Conservation (phyloP, 164 flowering plant species). For the Piper betle region DNA sequence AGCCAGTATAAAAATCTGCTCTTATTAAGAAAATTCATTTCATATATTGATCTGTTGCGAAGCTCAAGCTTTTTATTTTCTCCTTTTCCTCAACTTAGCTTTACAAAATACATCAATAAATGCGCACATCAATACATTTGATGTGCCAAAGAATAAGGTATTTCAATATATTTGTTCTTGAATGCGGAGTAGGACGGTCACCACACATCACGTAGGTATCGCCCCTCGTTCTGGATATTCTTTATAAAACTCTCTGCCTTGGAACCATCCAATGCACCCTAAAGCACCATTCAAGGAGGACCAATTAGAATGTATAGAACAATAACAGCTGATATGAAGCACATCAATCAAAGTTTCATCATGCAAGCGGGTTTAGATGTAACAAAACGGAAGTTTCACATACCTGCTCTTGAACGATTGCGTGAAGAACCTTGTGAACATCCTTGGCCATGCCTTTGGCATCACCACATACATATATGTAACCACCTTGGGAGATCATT, state of each 20-base stretch:
- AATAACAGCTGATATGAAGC: neutral
- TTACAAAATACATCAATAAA: no score
- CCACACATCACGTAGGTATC: constrained; percentile 96
- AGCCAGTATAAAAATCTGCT: no score
- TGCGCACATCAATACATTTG: no score
- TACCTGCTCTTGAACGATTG: constrained; percentile 96
- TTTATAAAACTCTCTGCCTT: constrained; percentile 79
- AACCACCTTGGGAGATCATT: constrained; percentile 69
- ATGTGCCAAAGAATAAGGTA: no score
- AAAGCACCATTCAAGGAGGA: constrained; percentile 9
- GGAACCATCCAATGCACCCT: constrained; percentile 79
- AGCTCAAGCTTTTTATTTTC: no score
- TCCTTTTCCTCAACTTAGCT: no score
- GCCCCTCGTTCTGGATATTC: constrained; percentile 77
- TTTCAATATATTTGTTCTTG: neutral
- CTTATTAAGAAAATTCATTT: no score
- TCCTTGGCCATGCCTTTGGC: constrained; percentile 99
- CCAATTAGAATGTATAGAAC: neutral
- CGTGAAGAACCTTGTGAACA: constrained; percentile 86
- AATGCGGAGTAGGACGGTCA: constrained; percentile 17
- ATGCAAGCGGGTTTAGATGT: neutral
- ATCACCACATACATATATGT: constrained; percentile 94
- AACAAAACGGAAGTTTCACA: neutral
- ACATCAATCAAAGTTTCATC: neutral
- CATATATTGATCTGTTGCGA: no score